A percentile compares a stretch with the other conserved stretches of the same genome.
phyloP scores from a whole-genome alignment of 169 alveolate genomes.

The Cryptosporidium ryanae region DNA sequence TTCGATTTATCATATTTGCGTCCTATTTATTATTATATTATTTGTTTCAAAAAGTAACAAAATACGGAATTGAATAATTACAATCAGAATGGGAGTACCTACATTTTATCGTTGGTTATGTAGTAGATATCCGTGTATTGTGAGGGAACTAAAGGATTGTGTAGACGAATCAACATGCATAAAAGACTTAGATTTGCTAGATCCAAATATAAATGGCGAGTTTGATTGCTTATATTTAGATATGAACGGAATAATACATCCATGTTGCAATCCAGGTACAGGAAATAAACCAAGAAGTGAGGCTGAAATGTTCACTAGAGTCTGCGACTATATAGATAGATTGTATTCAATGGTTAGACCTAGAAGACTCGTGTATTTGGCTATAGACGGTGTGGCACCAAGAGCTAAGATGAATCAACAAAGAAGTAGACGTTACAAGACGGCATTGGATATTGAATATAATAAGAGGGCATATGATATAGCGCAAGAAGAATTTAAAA shows the following conservation, averaged over 20 bases:
- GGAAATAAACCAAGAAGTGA: slow-evolving; percentile 89
- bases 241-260: slow-evolving; percentile 99
- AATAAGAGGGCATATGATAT: slow-evolving; percentile 81
- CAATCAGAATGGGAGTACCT: slow-evolving; percentile 96
- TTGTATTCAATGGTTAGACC: slow-evolving; percentile 94
- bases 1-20: too few relatives aligned
- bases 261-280: slow-evolving; percentile 94
- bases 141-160: slow-evolving; percentile 84
- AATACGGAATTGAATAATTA: background rate
- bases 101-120: slow-evolving; percentile 97
- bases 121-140: slow-evolving; percentile 94
- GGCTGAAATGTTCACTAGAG: slow-evolving; percentile 92
- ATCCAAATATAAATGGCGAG: slow-evolving; percentile 89
- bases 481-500: slow-evolving; percentile 78
- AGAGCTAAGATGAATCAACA: slow-evolving; percentile 99
- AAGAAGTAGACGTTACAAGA: slow-evolving; percentile 94
- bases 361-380: slow-evolving; percentile 92
- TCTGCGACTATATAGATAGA: slow-evolving; percentile 92
- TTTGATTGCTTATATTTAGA: slow-evolving; percentile 97
- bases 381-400: slow-evolving; percentile 99
- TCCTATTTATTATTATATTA: too few relatives aligned
- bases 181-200: slow-evolving; percentile 77
- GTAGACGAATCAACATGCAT: slow-evolving; percentile 80
- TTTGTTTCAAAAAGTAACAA: too few relatives aligned
- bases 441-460: slow-evolving; percentile 84